Percentiles rank a stretch among this genome's conserved stretches.
These are phyloP conservation scores for Terfezia claveryi DNA, from an alignment of 495 filamentous ascomycete genomes.

Conservation along the genomic window DNA sequence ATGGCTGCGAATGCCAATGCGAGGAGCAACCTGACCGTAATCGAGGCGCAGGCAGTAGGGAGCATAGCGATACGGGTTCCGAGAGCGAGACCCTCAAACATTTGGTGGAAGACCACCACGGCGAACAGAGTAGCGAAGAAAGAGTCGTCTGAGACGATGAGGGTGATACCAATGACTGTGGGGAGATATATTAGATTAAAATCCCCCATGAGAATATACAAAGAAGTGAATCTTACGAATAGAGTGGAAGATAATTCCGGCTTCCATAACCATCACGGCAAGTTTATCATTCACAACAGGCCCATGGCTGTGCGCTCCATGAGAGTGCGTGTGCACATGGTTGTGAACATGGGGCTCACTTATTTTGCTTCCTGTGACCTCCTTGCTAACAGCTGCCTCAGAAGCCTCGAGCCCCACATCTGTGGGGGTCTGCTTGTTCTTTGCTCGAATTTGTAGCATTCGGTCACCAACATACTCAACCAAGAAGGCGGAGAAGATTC, in stretches of 20 bases:
- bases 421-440: background rate
- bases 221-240: conserved; percentile 24
- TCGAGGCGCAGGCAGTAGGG: conserved; percentile 1
- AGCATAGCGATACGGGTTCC: conserved; percentile 49
- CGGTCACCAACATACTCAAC: conserved; percentile 37
- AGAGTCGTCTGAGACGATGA: conserved; percentile 34
- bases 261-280: conserved; percentile 41
- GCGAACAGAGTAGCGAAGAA: conserved; percentile 34
- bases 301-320: background rate
- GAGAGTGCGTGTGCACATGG: conserved; percentile 18
- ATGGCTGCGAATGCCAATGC: conserved; percentile 31
- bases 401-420: conserved; percentile 2
- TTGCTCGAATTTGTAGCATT: conserved; percentile 17
- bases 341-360: conserved; percentile 5
- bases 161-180: conserved; percentile 34
- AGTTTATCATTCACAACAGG: conserved; percentile 26
- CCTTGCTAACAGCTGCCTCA: background rate
- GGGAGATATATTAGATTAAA: no score
- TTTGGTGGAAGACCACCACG: conserved; percentile 44
- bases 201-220: background rate
- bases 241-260: conserved; percentile 52
- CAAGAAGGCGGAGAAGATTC: conserved; percentile 38
- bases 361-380: background rate
- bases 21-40: conserved; percentile 26
- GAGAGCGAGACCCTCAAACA: conserved; percentile 59